Evolutionary conservation across 1,284 basidiomycete species (phyloP).

Genomic region (Trichosporon faecale): DNA sequence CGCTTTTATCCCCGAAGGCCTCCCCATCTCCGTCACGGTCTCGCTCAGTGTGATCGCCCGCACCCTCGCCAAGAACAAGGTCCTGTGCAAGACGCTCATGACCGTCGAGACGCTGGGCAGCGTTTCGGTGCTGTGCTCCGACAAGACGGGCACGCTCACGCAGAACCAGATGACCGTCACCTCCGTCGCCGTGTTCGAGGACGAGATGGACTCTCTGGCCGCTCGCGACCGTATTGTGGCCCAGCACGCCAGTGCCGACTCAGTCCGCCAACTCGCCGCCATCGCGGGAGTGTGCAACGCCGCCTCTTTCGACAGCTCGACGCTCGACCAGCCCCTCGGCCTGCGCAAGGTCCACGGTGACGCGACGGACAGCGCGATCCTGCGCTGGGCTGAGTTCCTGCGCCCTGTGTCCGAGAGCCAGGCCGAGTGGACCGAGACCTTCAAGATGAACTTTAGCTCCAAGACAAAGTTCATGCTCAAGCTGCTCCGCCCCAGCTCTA

Average conservation of each 20-base stretch:
- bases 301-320: constrained; percentile 57
- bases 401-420: constrained; percentile 41
- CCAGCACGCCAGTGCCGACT: constrained; percentile 15
- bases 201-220: constrained; percentile 38
- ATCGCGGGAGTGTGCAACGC: constrained; percentile 63
- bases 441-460: constrained; percentile 60
- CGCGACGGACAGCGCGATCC: constrained; percentile 62
- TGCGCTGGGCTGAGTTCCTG: constrained; percentile 60
- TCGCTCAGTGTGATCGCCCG: constrained; percentile 55
- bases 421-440: constrained; percentile 49
- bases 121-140: constrained; percentile 60
- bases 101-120: constrained; percentile 63
- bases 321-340: constrained; percentile 51
- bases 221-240: constrained; percentile 40
- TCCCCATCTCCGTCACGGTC: constrained; percentile 56
- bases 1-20: constrained; percentile 61
- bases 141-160: constrained; percentile 61
- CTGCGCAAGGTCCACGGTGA: constrained; percentile 61
- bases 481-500: constrained; percentile 25
- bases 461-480: constrained; percentile 67
- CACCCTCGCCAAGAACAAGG: constrained; percentile 59
- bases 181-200: constrained; percentile 54
- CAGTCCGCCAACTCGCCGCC: constrained; percentile 52
- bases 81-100: constrained; percentile 62
- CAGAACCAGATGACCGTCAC: constrained; percentile 55